phyloP scores from a whole-genome alignment of 306 rosid genomes.

The Sindora glabra region DNA sequence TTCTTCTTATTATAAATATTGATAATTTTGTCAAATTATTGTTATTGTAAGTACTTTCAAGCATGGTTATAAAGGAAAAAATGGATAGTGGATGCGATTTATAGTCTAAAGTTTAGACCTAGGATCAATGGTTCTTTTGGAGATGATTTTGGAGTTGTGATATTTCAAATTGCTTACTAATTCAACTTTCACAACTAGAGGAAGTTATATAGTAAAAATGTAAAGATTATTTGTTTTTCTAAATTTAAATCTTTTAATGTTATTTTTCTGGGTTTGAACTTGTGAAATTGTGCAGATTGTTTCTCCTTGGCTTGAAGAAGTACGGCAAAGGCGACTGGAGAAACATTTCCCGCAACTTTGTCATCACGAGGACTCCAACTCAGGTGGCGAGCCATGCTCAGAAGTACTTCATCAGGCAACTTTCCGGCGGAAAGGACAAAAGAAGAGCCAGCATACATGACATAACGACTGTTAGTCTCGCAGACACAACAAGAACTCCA shows the following conservation, averaged over 20 bases:
- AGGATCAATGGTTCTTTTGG: slow-evolving; percentile 2
- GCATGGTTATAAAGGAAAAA: neutral
- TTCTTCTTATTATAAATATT: too few species aligned
- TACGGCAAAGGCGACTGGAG: slow-evolving; percentile 98
- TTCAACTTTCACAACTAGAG: too few species aligned
- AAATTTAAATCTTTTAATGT: too few species aligned
- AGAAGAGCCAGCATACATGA: slow-evolving; percentile 96
- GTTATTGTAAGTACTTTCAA: too few species aligned
- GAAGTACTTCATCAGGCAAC: slow-evolving; percentile 82
- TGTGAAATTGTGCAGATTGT: slow-evolving; percentile 43
- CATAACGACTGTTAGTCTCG: slow-evolving; percentile 77
- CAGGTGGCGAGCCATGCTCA: slow-evolving; percentile 99
- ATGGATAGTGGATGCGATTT: slow-evolving; percentile 3
- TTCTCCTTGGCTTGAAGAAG: slow-evolving; percentile 75
- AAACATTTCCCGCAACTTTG: slow-evolving; percentile 73
- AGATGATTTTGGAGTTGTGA: neutral
- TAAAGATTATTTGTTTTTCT: too few species aligned
- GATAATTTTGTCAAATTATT: too few species aligned
- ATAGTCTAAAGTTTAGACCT: neutral
- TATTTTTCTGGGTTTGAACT: neutral
- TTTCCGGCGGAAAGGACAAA: slow-evolving; percentile 82
- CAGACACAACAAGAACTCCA: slow-evolving; percentile 38
- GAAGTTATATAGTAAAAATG: too few species aligned
- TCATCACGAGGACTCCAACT: slow-evolving; percentile 70
- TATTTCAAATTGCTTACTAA: too few species aligned